Evolutionary conservation across 371 early-diverging fungal genomes (phyloP).

Genomic region (Catenaria anguillulae): DNA sequence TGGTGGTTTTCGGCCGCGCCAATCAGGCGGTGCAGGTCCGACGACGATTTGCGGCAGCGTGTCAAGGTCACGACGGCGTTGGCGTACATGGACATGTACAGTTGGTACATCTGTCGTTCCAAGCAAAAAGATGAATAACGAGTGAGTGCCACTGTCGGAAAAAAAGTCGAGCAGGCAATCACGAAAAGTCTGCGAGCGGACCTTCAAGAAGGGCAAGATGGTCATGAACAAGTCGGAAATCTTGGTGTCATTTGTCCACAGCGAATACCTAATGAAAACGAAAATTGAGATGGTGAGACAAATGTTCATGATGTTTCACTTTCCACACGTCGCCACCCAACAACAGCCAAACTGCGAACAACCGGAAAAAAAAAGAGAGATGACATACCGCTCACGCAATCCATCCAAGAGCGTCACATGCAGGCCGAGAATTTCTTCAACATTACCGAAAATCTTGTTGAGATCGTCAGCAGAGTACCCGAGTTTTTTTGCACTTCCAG

Average conservation of each 20-base stretch:
- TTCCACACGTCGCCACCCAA: too few species aligned
- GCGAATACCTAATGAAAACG: not conserved
- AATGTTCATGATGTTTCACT: too few species aligned
- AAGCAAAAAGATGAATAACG: too few species aligned
- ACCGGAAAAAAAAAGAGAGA: too few species aligned
- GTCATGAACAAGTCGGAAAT: not conserved
- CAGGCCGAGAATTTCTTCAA: not conserved
- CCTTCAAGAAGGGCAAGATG: not conserved
- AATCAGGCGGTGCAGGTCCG: not conserved
- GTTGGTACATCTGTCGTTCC: not conserved
- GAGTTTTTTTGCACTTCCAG: not conserved
- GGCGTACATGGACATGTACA: not conserved
- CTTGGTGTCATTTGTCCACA: not conserved
- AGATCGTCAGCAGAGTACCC: constrained; percentile 1
- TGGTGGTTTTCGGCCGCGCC: not conserved
- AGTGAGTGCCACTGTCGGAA: too few species aligned
- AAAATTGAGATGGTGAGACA: too few species aligned
- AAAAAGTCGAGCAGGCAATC: too few species aligned
- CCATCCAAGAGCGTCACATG: not conserved
- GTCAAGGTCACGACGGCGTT: not conserved
- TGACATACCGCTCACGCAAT: not conserved
- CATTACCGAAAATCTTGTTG: not conserved
- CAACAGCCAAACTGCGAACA: too few species aligned
- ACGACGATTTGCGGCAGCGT: not conserved
- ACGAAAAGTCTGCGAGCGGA: too few species aligned